Conservation (phyloP, 106 monocot genomes). For the Vanilla planifolia region DNA sequence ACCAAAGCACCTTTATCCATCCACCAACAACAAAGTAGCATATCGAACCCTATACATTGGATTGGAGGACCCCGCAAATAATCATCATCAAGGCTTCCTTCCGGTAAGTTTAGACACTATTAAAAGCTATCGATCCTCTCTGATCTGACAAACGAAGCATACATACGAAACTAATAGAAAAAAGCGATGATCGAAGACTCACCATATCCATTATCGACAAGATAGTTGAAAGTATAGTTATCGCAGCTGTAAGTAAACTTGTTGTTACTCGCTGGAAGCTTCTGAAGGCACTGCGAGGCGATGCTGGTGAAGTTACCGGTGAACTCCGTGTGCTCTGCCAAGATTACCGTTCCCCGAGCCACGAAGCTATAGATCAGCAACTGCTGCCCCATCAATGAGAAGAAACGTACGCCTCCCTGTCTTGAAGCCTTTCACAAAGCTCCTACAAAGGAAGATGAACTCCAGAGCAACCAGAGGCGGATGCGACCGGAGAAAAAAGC, state of each 20-base stretch:
- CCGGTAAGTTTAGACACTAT: neutral
- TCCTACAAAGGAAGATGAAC: neutral
- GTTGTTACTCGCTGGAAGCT: conserved; percentile 24
- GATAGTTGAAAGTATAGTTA: conserved; percentile 22
- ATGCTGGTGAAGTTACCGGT: conserved; percentile 25
- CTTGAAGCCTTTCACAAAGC: neutral
- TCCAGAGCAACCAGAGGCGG: neutral
- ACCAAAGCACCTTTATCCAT: neutral
- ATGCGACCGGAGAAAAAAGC: neutral
- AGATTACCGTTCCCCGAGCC: conserved; percentile 18
- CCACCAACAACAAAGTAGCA: neutral
- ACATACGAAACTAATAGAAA: neutral
- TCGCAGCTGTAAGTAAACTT: conserved; percentile 29
- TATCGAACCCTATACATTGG: neutral
- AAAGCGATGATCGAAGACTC: conserved; percentile 1
- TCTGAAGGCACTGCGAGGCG: conserved; percentile 28
- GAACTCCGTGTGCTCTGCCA: conserved; percentile 24
- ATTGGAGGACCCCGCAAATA: neutral
- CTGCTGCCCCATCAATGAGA: conserved; percentile 18
- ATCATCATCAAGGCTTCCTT: neutral
- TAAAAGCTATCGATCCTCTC: neutral
- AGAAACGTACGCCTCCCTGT: neutral
- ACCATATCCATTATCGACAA: conserved; percentile 20
- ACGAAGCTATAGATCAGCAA: conserved; percentile 24
- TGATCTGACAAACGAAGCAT: neutral